phyloP scores from a whole-genome alignment of 768 basidiomycete genomes.

The Hygrophoropsis aurantiaca region DNA sequence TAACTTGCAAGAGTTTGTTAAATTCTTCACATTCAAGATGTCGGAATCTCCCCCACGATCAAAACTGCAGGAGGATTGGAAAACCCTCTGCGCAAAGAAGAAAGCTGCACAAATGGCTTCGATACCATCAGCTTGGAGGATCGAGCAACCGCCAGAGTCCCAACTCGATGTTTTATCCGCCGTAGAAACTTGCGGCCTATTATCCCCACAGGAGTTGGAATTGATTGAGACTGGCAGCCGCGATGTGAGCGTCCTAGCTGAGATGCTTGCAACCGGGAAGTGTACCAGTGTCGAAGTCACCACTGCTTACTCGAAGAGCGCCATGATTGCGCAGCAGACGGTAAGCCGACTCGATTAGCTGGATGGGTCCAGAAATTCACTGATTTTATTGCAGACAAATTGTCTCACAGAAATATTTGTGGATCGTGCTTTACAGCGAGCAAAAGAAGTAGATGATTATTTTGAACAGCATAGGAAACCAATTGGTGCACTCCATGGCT shows the following conservation, averaged over 20 bases:
- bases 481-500: constrained; percentile 48
- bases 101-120: constrained; percentile 20
- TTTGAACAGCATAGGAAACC: constrained; percentile 16
- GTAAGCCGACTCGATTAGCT: constrained; percentile 11
- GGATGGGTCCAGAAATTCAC: not conserved
- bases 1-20: no score
- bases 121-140: constrained; percentile 21
- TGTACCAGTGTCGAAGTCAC: constrained; percentile 28
- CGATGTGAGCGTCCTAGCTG: constrained; percentile 21
- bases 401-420: constrained; percentile 28
- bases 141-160: constrained; percentile 16
- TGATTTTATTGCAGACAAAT: constrained; percentile 16
- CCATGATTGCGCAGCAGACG: constrained; percentile 23
- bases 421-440: constrained; percentile 22
- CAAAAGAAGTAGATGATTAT: constrained; percentile 23
- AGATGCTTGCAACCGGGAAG: constrained; percentile 16
- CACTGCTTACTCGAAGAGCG: constrained; percentile 27
- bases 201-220: constrained; percentile 20
- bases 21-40: no score
- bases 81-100: constrained; percentile 14
- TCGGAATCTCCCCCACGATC: no score
- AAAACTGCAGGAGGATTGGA: constrained; percentile 15
- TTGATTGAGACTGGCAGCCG: constrained; percentile 22
- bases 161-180: constrained; percentile 18
- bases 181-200: constrained; percentile 18